phyloP scores from a whole-genome alignment of 2,329 filamentous ascomycete species.

The Periconia sp. region DNA sequence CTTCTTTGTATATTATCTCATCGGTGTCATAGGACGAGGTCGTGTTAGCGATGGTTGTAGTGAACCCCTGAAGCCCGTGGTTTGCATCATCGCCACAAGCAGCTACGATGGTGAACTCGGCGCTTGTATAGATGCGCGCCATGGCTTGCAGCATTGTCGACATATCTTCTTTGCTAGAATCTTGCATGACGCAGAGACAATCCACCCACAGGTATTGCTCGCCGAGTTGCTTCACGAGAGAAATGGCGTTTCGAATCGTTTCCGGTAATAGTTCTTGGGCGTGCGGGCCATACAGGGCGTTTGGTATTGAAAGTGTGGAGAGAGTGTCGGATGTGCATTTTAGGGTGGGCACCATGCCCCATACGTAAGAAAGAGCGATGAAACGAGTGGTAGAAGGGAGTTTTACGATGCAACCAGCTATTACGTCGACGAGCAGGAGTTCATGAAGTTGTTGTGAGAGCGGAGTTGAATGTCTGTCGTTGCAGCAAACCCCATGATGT shows the following conservation, averaged over 20 bases:
- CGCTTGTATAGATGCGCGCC: constrained; percentile 12
- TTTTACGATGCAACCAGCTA: background rate
- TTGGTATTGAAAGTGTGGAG: background rate
- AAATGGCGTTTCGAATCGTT: constrained; percentile 14
- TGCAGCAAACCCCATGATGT: constrained; percentile 3
- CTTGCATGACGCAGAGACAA: constrained; percentile 13
- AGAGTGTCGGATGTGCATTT: background rate
- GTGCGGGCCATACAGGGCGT: background rate
- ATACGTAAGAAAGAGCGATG: constrained; percentile 6
- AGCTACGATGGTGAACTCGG: constrained; percentile 16
- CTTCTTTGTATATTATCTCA: background rate
- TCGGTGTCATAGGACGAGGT: background rate
- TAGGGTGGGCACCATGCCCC: background rate
- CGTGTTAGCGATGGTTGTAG: background rate
- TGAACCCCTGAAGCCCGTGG: constrained; percentile 6
- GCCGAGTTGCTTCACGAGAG: constrained; percentile 1
- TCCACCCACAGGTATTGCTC: constrained; percentile 17
- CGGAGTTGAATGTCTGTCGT: background rate
- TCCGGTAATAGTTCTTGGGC: background rate
- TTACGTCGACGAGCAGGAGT: constrained; percentile 1
- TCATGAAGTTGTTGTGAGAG: background rate
- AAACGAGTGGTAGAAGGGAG: constrained; percentile 1
- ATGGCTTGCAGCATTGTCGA: constrained; percentile 7
- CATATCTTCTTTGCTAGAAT: constrained; percentile 7
- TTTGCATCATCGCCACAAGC: constrained; percentile 10